phyloP scores from a whole-genome alignment of 345 rosid genomes.

The Populus ilicifolia region DNA sequence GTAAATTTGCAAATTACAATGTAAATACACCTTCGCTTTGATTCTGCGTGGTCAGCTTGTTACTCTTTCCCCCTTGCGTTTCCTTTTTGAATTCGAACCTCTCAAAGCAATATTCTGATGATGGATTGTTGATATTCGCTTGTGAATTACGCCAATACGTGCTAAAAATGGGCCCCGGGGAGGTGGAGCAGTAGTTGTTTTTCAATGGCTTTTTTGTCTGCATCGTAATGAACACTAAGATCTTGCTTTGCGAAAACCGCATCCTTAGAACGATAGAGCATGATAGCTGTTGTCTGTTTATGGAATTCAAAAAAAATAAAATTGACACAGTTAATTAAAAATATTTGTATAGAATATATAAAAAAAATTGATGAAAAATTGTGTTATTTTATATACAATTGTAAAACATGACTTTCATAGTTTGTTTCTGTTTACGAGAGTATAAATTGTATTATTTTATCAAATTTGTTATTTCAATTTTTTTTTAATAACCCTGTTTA shows the following conservation, averaged over 20 bases:
- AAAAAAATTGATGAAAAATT: too few relatives aligned
- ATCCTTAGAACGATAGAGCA: not conserved
- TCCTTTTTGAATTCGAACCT: not conserved
- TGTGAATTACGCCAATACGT: conserved; percentile 23
- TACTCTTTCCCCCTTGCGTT: not conserved
- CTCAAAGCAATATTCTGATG: not conserved
- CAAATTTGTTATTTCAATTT: too few relatives aligned
- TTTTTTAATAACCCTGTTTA: not conserved
- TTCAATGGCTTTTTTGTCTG: not conserved
- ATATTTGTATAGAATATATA: too few relatives aligned
- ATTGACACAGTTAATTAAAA: too few relatives aligned
- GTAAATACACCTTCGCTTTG: conserved; percentile 6
- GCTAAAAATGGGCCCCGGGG: not conserved
- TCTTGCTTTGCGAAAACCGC: not conserved
- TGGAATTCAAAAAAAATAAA: too few relatives aligned
- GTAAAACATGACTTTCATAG: too few relatives aligned
- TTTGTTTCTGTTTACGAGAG: too few relatives aligned
- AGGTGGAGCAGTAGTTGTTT: not conserved
- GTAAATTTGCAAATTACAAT: not conserved
- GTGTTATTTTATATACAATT: too few relatives aligned
- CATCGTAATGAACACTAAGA: not conserved
- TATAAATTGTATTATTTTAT: too few relatives aligned
- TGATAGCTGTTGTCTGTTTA: not conserved
- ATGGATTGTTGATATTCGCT: conserved; percentile 24
- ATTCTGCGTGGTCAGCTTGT: not conserved